Conservation (phyloP, 106 monocot species). For the Chionographis japonica region DNA sequence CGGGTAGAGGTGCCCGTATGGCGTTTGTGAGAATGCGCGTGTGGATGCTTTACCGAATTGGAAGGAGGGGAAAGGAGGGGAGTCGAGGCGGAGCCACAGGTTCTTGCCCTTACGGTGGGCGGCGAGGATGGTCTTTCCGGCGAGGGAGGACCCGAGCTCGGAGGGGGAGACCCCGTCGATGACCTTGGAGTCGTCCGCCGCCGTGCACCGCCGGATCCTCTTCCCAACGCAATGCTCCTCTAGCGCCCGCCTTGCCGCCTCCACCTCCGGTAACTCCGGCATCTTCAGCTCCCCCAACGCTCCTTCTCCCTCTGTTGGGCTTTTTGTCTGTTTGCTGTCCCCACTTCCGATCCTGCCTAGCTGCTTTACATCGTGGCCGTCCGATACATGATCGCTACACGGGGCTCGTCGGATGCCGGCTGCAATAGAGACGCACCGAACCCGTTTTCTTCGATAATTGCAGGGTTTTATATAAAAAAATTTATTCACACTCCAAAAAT, state of each 20-base stretch:
- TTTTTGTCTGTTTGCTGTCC: neutral
- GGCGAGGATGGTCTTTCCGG: conserved; percentile 61
- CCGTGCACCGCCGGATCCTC: conserved; percentile 32
- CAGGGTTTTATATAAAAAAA: too few species aligned
- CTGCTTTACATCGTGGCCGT: too few species aligned
- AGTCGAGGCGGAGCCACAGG: conserved; percentile 88
- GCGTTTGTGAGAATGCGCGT: neutral
- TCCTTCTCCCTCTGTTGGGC: neutral
- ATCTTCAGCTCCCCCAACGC: conserved; percentile 13
- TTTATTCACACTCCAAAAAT: too few species aligned
- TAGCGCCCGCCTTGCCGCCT: conserved; percentile 77
- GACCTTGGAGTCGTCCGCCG: conserved; percentile 71
- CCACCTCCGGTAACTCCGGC: conserved; percentile 97
- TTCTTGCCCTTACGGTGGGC: conserved; percentile 87
- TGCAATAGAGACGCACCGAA: too few species aligned
- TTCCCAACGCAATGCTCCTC: conserved; percentile 60
- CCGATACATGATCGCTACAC: too few species aligned
- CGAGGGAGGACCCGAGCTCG: conserved; percentile 48
- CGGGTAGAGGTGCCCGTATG: neutral
- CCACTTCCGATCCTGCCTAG: too few species aligned
- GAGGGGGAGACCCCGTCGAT: conserved; percentile 44
- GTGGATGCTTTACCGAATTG: conserved; percentile 56
- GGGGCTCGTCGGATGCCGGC: too few species aligned
- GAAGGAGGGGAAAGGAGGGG: conserved; percentile 88
- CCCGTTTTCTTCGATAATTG: too few species aligned